A percentile compares a stretch with the other conserved stretches of the same genome.
Conservation (phyloP, 2,329 filamentous ascomycete genomes). For the Peltaster fructicola region DNA sequence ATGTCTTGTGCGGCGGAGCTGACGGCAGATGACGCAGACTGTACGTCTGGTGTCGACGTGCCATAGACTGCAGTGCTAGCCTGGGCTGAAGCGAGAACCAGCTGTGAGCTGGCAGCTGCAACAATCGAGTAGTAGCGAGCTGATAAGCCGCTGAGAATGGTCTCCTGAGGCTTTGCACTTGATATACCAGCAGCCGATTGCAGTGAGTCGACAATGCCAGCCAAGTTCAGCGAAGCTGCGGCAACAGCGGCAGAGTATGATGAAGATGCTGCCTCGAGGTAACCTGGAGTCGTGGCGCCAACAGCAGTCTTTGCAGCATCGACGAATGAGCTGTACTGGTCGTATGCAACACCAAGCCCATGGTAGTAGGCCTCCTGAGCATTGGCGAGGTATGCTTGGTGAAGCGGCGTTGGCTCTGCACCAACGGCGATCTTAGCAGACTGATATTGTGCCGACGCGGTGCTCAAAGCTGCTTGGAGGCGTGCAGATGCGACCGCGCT, state of each 20-base stretch:
- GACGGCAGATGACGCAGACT: conserved; percentile 26
- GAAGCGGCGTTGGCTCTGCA: conserved; percentile 39
- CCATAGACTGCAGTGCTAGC: conserved; percentile 30
- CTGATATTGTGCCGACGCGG: conserved; percentile 54
- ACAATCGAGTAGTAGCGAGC: conserved; percentile 8
- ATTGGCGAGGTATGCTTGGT: conserved; percentile 39
- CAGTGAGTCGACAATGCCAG: conserved; percentile 7
- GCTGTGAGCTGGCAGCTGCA: conserved; percentile 18
- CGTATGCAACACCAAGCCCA: conserved; percentile 60
- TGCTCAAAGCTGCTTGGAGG: conserved; percentile 50
- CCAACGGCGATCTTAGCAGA: conserved; percentile 49
- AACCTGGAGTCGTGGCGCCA: conserved; percentile 53
- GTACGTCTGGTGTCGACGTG: conserved; percentile 22
- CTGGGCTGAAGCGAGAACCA: conserved; percentile 28
- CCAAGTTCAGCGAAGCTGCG: conserved; percentile 10
- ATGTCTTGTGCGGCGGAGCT: conserved; percentile 34
- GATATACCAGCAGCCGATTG: conserved; percentile 8
- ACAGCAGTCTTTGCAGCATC: conserved; percentile 53
- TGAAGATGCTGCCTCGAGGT: conserved; percentile 42
- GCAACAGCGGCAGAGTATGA: conserved; percentile 13
- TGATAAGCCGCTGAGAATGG: conserved; percentile 8
- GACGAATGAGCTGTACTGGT: conserved; percentile 59
- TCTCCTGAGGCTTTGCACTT: conserved; percentile 7
- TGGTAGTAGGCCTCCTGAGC: conserved; percentile 57
- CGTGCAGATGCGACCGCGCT: conserved; percentile 52